Base-by-base conservation (phyloP, 176 grass and related monocot genomes). In the Melocanna baccifera region DNA sequence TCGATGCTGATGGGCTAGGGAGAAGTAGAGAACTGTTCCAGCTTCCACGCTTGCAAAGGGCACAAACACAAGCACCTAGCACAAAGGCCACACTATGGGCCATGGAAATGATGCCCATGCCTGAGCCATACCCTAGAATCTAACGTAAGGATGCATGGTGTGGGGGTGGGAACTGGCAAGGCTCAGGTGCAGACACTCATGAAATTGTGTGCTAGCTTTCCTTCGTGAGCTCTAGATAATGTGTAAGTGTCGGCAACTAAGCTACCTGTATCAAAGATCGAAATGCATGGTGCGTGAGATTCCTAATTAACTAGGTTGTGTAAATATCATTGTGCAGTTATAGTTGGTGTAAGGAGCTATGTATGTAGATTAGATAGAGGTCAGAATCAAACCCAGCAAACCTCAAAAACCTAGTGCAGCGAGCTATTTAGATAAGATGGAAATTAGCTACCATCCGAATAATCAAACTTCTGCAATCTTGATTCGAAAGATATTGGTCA, bases 91-190 rank as follows among this genome's bases (percentile, higher is more conserved):
- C 84, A 66, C 34, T n/a, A 73, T 3, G 41, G 46, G 58, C 45
- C 71, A 40, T 47, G 25, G 67, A 75, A 30, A 78, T 62, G 75
- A 36, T 86, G 75, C 28, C 64, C 84, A 71, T 86, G 75, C 40
- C 65, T 36, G 75, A 22, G 45, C 71, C 53, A 84, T 23, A 25
- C 12, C 53, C 80, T 40, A 32, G 28, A 71, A 71, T 62, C 64
- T 34, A 26, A 46, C 12, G 62, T 42, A 36, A 8, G 57, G 4
- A n/a, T 55, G 18, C 16, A 9, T 56, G 53, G 2, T 9, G 53
- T 9, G 12, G 71, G 71, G 55, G 61, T 76, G 45, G 16, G 29
- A 39, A 37, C 62, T 26, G 47, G 48, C 79, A 45, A 18, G 64
- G 22, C 36, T 26, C 11, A 48, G 19, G 4, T 43, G 32, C 40